These are phyloP conservation scores for Cladophialophora exuberans DNA, from an alignment of 2,329 filamentous ascomycete species.

Conservation along the genomic window DNA sequence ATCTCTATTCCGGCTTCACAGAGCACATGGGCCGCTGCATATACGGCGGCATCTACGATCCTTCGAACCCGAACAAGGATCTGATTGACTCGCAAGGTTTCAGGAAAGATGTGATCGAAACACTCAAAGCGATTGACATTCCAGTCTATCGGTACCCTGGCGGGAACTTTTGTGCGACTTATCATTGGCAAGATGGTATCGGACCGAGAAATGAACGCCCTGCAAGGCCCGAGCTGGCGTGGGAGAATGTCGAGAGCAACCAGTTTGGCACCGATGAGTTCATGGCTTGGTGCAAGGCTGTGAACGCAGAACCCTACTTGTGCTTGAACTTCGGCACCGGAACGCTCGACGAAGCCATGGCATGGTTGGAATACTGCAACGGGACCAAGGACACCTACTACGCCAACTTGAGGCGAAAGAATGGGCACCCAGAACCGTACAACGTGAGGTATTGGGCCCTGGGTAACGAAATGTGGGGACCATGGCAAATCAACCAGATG, in stretches of 20 bases:
- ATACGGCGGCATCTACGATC: constrained; percentile 84
- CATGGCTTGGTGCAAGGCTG: constrained; percentile 74
- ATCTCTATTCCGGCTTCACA: constrained; percentile 82
- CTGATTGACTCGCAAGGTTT: constrained; percentile 77
- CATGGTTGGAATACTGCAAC: constrained; percentile 88
- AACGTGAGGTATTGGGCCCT: constrained; percentile 84
- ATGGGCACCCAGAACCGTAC: constrained; percentile 77
- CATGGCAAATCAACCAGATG: constrained; percentile 62
- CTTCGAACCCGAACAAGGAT: constrained; percentile 57
- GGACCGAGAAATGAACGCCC: constrained; percentile 73
- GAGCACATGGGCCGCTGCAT: constrained; percentile 93
- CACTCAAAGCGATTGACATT: constrained; percentile 72
- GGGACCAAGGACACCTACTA: constrained; percentile 76
- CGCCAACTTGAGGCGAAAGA: constrained; percentile 75
- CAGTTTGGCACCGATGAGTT: constrained; percentile 86
- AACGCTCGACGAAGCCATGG: constrained; percentile 46
- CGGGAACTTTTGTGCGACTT: constrained; percentile 82
- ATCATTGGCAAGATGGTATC: constrained; percentile 82
- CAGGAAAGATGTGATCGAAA: constrained; percentile 75
- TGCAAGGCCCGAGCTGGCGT: constrained; percentile 73
- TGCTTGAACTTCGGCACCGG: constrained; percentile 82
- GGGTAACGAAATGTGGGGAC: constrained; percentile 71
- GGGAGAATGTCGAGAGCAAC: constrained; percentile 73
- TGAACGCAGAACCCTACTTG: constrained; percentile 77
- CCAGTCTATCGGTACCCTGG: constrained; percentile 75